Conservation (phyloP, 2,329 filamentous ascomycete genomes). For the Eurotiales sp. region DNA sequence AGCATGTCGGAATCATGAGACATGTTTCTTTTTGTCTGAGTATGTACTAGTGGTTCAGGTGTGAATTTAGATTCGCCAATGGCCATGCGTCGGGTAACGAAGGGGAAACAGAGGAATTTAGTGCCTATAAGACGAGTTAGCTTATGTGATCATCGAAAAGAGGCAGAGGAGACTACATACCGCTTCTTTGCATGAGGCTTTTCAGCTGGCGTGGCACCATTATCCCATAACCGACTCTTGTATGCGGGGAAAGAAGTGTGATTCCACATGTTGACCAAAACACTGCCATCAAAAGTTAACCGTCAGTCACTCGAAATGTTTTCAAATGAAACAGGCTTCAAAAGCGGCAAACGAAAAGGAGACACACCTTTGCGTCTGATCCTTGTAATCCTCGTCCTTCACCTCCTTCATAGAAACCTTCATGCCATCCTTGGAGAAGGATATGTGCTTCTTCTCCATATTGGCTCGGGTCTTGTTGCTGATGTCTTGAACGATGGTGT, state of each 20-base stretch:
- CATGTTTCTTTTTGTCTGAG: too few species aligned
- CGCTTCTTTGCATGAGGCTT: slow-evolving; percentile 4
- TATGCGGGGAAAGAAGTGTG: slow-evolving; percentile 44
- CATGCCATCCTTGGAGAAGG: slow-evolving; percentile 58
- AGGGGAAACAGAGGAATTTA: too few species aligned
- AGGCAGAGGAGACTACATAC: too few species aligned
- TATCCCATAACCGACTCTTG: slow-evolving; percentile 41
- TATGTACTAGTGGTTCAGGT: too few species aligned
- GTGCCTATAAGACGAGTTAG: too few species aligned
- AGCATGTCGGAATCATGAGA: too few species aligned
- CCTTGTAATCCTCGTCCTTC: slow-evolving; percentile 55
- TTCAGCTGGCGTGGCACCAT: slow-evolving; percentile 10
- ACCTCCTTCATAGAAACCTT: slow-evolving; percentile 59
- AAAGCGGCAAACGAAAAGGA: slow-evolving; percentile 8
- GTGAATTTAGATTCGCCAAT: too few species aligned
- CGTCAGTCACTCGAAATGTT: not conserved
- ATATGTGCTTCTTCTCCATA: slow-evolving; percentile 62
- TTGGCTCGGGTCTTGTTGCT: slow-evolving; percentile 55
- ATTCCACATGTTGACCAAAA: slow-evolving; percentile 50
- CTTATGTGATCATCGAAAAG: too few species aligned
- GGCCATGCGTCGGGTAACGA: too few species aligned
- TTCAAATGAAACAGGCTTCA: not conserved
- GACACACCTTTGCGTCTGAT: slow-evolving; percentile 54
- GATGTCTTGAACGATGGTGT: slow-evolving; percentile 57
- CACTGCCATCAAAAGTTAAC: slow-evolving; percentile 30